Percentiles rank a stretch among this genome's conserved stretches.
Evolutionary conservation across 345 rosid species (phyloP).

Genomic region (Dovyalis caffra): DNA sequence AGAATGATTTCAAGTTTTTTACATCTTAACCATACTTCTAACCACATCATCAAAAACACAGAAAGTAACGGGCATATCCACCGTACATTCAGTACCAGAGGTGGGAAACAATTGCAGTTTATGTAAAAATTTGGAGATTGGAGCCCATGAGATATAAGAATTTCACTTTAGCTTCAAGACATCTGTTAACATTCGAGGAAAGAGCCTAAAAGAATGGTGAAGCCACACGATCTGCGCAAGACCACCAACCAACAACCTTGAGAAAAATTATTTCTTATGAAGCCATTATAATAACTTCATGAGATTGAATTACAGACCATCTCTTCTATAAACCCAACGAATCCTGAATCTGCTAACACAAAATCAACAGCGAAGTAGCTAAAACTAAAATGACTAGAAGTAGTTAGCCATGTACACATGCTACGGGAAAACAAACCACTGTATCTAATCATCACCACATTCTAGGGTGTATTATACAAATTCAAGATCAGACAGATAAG

Average conservation of each 20-base stretch:
- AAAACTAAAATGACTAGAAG: constrained; percentile 26
- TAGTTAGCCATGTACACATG: constrained; percentile 53
- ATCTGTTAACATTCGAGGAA: no score
- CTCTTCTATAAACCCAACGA: constrained; percentile 34
- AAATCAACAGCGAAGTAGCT: constrained; percentile 12
- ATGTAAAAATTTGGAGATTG: no score
- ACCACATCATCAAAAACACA: no score
- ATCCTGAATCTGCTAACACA: constrained; percentile 41
- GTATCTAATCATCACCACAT: constrained; percentile 30
- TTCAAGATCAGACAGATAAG: constrained; percentile 19
- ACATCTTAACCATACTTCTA: no score
- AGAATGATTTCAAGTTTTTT: no score
- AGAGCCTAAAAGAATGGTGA: no score
- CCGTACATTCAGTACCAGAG: no score
- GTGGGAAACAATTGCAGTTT: no score
- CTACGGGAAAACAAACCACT: constrained; percentile 20
- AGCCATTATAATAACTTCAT: constrained; percentile 28
- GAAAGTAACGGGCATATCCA: no score
- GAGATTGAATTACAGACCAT: constrained; percentile 40
- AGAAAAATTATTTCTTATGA: constrained; percentile 15
- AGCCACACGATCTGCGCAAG: background rate
- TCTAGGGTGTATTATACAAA: constrained; percentile 42
- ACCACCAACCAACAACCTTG: background rate
- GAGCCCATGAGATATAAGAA: no score
- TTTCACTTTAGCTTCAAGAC: no score